Evolutionary conservation across 148 eudicot species (phyloP).

Genomic region (Rhododendron vialii): DNA sequence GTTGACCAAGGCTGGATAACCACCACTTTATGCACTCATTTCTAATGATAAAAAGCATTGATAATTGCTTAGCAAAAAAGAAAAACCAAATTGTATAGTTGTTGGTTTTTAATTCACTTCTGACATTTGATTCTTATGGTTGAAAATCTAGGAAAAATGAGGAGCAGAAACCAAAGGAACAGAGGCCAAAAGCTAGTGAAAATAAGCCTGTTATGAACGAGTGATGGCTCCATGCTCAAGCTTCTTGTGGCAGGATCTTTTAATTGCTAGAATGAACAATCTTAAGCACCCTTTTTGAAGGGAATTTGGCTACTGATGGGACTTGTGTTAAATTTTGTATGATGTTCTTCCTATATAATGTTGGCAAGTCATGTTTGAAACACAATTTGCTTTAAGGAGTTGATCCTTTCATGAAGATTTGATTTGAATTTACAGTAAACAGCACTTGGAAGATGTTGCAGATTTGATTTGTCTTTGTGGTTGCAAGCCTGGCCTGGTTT

Average conservation of each 20-base stretch:
- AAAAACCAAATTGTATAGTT: background rate
- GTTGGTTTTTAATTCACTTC: background rate
- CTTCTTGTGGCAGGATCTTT: background rate
- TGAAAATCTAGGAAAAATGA: conserved; percentile 67
- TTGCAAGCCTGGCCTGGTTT: background rate
- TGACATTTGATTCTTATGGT: background rate
- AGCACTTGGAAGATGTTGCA: background rate
- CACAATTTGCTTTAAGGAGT: background rate
- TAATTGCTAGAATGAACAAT: background rate
- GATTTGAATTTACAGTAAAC: background rate
- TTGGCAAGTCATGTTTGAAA: background rate
- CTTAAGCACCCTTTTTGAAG: background rate
- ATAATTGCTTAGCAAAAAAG: background rate
- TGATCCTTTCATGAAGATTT: background rate
- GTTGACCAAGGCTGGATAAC: background rate
- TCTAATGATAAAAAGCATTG: background rate
- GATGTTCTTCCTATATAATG: background rate
- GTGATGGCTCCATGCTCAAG: conserved; percentile 15
- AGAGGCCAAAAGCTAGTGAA: conserved; percentile 81
- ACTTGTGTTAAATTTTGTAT: background rate
- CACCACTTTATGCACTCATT: background rate
- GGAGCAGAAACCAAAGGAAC: conserved; percentile 91
- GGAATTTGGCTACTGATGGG: background rate
- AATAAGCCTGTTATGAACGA: conserved; percentile 96
- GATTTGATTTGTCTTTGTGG: background rate